Conservation (phyloP, 2,329 filamentous ascomycete genomes). For the Phialemoniopsis sp. region DNA sequence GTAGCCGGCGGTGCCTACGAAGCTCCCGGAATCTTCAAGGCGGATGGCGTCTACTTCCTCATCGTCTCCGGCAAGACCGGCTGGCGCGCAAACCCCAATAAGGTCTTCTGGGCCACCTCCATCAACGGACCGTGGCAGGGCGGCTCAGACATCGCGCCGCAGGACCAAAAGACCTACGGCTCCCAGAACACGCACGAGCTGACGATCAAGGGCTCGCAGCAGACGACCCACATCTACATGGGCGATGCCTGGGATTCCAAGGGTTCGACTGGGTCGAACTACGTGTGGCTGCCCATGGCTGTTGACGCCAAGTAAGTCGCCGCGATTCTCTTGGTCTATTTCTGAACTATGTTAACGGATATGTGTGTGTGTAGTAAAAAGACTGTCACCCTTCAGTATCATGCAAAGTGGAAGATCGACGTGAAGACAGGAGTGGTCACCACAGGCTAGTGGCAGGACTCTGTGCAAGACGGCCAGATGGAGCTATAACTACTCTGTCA, state of each 20-base stretch:
- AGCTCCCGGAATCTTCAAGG: constrained; percentile 27
- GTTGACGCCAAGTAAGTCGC: constrained; percentile 22
- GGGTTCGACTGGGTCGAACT: constrained; percentile 26
- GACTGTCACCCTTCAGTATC: constrained; percentile 27
- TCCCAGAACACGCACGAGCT: constrained; percentile 30
- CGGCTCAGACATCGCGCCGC: constrained; percentile 26
- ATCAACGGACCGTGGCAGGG: constrained; percentile 25
- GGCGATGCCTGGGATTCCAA: constrained; percentile 29
- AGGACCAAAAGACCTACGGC: constrained; percentile 26
- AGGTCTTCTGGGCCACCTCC: constrained; percentile 25
- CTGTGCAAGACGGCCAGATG: no score
- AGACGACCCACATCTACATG: constrained; percentile 30
- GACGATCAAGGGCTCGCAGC: constrained; percentile 22
- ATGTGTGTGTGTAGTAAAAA: constrained; percentile 9
- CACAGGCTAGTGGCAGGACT: constrained; percentile 3
- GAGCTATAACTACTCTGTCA: no score
- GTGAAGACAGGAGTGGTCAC: constrained; percentile 27
- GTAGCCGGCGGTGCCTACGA: constrained; percentile 24
- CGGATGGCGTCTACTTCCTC: constrained; percentile 25
- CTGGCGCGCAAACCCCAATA: constrained; percentile 29
- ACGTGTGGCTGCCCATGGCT: constrained; percentile 32
- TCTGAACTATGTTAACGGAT: no score
- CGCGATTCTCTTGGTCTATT: not conserved
- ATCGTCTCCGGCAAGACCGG: constrained; percentile 31
- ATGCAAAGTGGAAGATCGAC: constrained; percentile 34